A percentile compares a stretch with the other conserved stretches of the same genome.
These are phyloP conservation scores for Diaporthe longicolla DNA, from an alignment of 2,329 filamentous ascomycete genomes.

Conservation along the genomic window DNA sequence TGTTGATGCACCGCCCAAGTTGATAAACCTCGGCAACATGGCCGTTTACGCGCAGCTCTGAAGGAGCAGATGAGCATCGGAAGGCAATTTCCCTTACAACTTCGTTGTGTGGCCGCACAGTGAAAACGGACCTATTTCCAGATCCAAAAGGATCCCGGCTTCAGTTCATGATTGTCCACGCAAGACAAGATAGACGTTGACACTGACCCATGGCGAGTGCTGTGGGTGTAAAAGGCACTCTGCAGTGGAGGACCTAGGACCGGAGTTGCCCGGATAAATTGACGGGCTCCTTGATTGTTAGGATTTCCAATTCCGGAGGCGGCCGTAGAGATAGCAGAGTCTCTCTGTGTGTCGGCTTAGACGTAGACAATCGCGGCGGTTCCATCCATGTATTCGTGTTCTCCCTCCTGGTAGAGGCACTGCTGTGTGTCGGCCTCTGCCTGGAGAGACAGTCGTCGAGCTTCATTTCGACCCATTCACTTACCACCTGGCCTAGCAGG, in stretches of 20 bases:
- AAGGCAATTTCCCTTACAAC: not conserved
- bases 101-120: conserved; percentile 10
- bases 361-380: not conserved
- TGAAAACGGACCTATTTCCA: not conserved
- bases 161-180: not conserved
- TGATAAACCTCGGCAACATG: not conserved
- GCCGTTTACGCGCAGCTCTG: not conserved
- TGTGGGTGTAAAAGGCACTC: not conserved
- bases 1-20: not conserved
- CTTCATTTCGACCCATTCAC: not conserved
- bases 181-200: not conserved
- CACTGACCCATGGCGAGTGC: not conserved
- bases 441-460: not conserved
- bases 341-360: not conserved
- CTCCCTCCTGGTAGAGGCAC: not conserved
- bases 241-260: not conserved
- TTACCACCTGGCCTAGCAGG: not conserved
- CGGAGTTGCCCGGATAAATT: conserved; percentile 21
- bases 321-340: not conserved
- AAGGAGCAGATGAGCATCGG: not conserved
- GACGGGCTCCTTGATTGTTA: not conserved
- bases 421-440: not conserved
- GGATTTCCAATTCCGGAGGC: conserved; percentile 6
- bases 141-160: not conserved
- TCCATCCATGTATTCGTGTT: not conserved